Evolutionary conservation across 768 basidiomycete species (phyloP), one percentile per base, ranked within the genome.

Genomic region (Lentinus tigrinus): DNA sequence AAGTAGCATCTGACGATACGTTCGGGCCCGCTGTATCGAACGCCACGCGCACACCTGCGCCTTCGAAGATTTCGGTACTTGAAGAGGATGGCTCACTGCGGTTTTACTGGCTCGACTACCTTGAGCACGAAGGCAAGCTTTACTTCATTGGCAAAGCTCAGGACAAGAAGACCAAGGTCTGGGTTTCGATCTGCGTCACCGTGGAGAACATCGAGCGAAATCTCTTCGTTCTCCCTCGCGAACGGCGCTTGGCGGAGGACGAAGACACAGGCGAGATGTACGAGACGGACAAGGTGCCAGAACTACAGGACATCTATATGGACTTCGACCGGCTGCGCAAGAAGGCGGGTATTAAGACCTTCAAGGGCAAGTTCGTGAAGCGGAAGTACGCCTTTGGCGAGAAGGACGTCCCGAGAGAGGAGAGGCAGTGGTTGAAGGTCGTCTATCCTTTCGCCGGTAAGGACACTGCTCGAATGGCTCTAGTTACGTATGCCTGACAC

Each of bases 81-180:
- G 93, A 98, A 67, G 74, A 82, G 4, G 93, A 97, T 62, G 94
- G 93, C 1, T 89, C 86, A 3, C 75, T 98, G 14, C 83, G 82
- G 26, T 95, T 99, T 78, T 99, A 88, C 77, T 99, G 97, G 97
- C 78, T 98, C 21, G 97, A 99, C 69, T 93, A 93, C 67, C 84
- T 95, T 34, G 94, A 98, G 69, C 81, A 84, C 47, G 83, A 89
- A 16, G 96, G 95, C 16, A 84, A 82, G 58, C 77, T 99, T 3
- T 89, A 93, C 69, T 89, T 99, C 62, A 83, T 92, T 43, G 97
- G 97, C 7, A 98, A 98, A 74, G 82, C 95, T 42, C 85, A 89
- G 64, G 93, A 95, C 73, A 88, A 88, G 72, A 73, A 77, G 4
- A 81, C 84, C 3, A 78, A 78, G 16, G 68, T 78, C 8, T 95